These are phyloP conservation scores for Kuraishia piskuri DNA, from an alignment of 805 yeast genomes.

Conservation along the genomic window DNA sequence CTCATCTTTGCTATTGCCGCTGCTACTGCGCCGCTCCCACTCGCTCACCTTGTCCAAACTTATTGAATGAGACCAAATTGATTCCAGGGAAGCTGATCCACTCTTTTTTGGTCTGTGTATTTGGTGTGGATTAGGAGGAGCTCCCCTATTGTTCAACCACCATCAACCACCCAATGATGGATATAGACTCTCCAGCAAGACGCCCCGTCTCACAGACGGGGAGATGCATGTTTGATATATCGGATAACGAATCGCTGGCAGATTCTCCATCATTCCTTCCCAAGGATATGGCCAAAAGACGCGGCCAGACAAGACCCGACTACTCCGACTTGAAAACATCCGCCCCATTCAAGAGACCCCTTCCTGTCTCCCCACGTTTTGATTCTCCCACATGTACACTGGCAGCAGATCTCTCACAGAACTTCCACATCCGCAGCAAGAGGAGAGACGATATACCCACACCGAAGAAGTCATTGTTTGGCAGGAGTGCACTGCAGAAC, in stretches of 20 bases:
- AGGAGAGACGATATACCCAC: neutral
- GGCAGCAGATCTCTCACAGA: slow-evolving; percentile 2
- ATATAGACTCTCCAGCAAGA: neutral
- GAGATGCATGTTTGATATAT: neutral
- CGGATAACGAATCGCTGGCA: neutral
- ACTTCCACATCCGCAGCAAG: slow-evolving; percentile 1
- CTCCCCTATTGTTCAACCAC: neutral
- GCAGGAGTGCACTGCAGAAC: neutral
- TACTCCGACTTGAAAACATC: neutral
- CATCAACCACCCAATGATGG: neutral
- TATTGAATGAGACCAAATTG: neutral
- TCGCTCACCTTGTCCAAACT: neutral
- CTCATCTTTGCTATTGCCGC: neutral
- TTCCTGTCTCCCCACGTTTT: neutral
- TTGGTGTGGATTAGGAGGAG: neutral
- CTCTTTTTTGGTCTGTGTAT: neutral
- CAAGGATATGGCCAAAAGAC: neutral
- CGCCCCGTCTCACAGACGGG: neutral
- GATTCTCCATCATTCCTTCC: slow-evolving; percentile 1
- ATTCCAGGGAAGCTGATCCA: neutral
- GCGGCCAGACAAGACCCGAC: slow-evolving; percentile 2
- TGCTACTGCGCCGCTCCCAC: neutral
- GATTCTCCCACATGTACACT: slow-evolving; percentile 4
- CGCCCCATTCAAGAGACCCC: neutral
- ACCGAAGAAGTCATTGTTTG: slow-evolving; percentile 1